Conservation (phyloP, 495 filamentous ascomycete genomes). For the Aspergillus mulundensis region DNA sequence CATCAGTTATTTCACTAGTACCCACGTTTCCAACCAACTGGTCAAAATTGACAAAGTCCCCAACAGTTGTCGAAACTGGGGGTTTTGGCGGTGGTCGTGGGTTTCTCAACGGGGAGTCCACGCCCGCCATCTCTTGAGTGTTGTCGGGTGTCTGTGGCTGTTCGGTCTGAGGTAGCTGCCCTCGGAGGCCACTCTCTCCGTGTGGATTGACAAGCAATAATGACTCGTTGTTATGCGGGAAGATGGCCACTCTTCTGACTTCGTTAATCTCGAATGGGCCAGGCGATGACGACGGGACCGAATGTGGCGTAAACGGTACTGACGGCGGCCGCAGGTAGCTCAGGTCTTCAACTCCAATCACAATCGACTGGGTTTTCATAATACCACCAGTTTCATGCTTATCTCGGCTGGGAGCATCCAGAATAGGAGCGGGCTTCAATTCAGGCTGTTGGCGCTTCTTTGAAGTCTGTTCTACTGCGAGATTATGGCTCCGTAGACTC, state of each 20-base stretch:
- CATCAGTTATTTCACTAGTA: slow-evolving; percentile 33
- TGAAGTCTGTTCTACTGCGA: slow-evolving; percentile 32
- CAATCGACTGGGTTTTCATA: slow-evolving; percentile 24
- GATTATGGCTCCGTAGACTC: slow-evolving; percentile 58
- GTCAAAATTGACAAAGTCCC: slow-evolving; percentile 18
- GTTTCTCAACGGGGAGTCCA: slow-evolving; percentile 70
- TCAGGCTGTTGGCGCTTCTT: slow-evolving; percentile 22
- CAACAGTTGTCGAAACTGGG: slow-evolving; percentile 68
- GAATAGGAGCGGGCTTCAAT: slow-evolving; percentile 15
- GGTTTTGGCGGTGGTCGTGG: slow-evolving; percentile 68
- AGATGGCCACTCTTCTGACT: slow-evolving; percentile 77
- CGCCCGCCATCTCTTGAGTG: slow-evolving; percentile 31
- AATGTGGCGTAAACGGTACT: slow-evolving; percentile 42
- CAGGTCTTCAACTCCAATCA: slow-evolving; percentile 34
- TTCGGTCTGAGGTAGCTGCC: slow-evolving; percentile 19
- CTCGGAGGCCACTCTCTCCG: slow-evolving; percentile 30
- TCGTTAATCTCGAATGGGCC: slow-evolving; percentile 59
- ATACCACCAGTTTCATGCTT: slow-evolving; percentile 13
- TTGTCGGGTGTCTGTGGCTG: slow-evolving; percentile 32
- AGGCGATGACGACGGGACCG: slow-evolving; percentile 48
- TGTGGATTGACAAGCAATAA: slow-evolving; percentile 72
- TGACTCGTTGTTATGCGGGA: slow-evolving; percentile 82
- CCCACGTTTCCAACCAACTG: slow-evolving; percentile 31
- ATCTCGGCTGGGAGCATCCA: neutral
- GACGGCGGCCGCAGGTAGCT: slow-evolving; percentile 42